Conservation (phyloP, 2,329 filamentous ascomycete species). For the Paecilomyces formosus region DNA sequence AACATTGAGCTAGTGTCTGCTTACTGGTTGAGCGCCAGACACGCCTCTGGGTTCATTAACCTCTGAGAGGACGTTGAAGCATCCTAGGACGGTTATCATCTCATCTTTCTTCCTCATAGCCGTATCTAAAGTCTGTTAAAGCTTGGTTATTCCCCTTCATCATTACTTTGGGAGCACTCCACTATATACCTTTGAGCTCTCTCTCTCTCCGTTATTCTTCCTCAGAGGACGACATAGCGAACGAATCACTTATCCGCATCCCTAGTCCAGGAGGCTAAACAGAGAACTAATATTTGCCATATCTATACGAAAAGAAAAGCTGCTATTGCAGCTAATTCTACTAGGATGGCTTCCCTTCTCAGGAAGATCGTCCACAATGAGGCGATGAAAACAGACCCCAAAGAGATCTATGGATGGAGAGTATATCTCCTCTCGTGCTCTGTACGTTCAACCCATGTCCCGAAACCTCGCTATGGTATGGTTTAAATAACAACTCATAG, state of each 20-base stretch:
- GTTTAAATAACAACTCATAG: slow-evolving; percentile 12
- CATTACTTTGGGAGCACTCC: background rate
- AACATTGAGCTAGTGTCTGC: background rate
- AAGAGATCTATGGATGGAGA: slow-evolving; percentile 63
- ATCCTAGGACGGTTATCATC: background rate
- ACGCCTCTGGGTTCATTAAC: background rate
- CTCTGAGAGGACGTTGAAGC: background rate
- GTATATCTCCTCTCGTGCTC: slow-evolving; percentile 58
- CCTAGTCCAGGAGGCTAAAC: slow-evolving; percentile 12
- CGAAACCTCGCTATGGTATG: background rate
- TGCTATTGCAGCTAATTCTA: background rate
- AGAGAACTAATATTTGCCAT: background rate
- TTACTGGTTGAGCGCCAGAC: background rate
- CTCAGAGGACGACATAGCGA: background rate
- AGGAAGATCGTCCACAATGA: slow-evolving; percentile 59
- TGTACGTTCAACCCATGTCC: slow-evolving; percentile 21
- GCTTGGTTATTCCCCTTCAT: background rate
- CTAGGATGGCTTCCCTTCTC: slow-evolving; percentile 41
- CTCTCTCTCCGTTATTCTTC: background rate
- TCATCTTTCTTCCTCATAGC: background rate
- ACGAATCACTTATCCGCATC: slow-evolving; percentile 7
- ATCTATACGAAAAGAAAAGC: background rate
- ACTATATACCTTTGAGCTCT: background rate
- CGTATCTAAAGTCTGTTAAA: background rate
- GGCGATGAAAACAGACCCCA: slow-evolving; percentile 60